Evolutionary conservation across 495 filamentous ascomycete genomes (phyloP).

Genomic region (Schizothecium vesticola): DNA sequence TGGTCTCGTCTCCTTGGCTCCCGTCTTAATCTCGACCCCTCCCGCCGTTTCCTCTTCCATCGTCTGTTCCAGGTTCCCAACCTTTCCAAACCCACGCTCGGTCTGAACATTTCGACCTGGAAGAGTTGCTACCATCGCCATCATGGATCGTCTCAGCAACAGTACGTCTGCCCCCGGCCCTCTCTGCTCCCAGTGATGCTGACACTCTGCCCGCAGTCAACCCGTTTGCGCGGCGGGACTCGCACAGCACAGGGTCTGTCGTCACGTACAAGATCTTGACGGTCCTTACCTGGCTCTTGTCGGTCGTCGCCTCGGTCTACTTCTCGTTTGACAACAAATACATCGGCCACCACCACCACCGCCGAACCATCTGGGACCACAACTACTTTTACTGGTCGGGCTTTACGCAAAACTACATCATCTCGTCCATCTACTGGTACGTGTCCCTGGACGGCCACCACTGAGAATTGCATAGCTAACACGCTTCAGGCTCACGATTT

Average conservation of each 20-base stretch:
- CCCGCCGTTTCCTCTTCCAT: background rate
- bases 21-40: background rate
- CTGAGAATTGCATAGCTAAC: background rate
- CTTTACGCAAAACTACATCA: slow-evolving; percentile 66
- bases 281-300: slow-evolving; percentile 64
- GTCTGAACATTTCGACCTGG: background rate
- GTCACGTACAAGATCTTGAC: slow-evolving; percentile 61
- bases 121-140: slow-evolving; percentile 6
- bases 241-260: slow-evolving; percentile 47
- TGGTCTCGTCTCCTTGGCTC: background rate
- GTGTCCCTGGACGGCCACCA: background rate
- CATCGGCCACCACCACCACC: slow-evolving; percentile 50
- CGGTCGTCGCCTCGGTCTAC: slow-evolving; percentile 61
- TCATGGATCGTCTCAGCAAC: slow-evolving; percentile 39
- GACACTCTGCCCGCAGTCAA: slow-evolving; percentile 43
- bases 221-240: slow-evolving; percentile 61
- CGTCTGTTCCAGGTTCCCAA: no score
- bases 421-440: slow-evolving; percentile 75
- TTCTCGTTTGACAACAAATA: slow-evolving; percentile 59
- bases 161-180: slow-evolving; percentile 23
- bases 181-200: slow-evolving; percentile 1
- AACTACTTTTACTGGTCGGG: slow-evolving; percentile 60
- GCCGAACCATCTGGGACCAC: slow-evolving; percentile 61
- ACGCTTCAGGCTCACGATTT: slow-evolving; percentile 59
- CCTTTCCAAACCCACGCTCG: background rate